Evolutionary conservation across 441 rosid species (phyloP), one percentile per base, ranked within the genome.

Genomic region (Capsella rubella): DNA sequence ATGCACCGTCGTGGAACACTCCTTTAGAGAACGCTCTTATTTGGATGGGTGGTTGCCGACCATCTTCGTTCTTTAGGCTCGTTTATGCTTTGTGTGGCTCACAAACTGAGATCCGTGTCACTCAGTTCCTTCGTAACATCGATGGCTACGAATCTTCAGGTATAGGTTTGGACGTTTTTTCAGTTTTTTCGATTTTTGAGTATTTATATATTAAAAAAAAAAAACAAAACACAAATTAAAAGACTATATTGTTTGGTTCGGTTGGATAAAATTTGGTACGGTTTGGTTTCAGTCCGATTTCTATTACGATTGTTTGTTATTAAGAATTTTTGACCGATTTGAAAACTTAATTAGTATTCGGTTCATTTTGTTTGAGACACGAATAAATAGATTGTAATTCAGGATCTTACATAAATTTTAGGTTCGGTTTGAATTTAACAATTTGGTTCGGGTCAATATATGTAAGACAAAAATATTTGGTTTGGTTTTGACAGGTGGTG

Each of bases 41-140:
- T 39, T 82, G 90, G 84, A 49, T 84, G 21, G 85, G 80, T 6
- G 87, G 87, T 6, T 88, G 87, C 61, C 54, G 87, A 51, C 90
- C 89, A 5, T 79, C 92, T 25, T 69, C 78, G 9, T 82, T 53
- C 54, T 53, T 84, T 63, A 64, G 86, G 40, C 82, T 86, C 10
- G 18, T 82, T 18, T 85, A 83, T 45, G 79, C 78, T 27, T 71
- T 76, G 16, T 73, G 79, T 11, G 84, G 87, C 2, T 69, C 80
- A 1, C 53, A 81, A 40, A 65, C 78, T 5, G 81, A 86, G 61
- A 72, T 72, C 12, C 57, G 51, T 43, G 65, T 81, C 4, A 51
- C 75, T 64, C 60, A 68, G 47, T 55, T 67, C n/a, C 72, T 65
- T 18, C 51, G 45, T n/a, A 74, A 73, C 37, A 39, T 74, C 56